These are phyloP conservation scores for Kalaharituber pfeilii DNA, from an alignment of 2,329 filamentous ascomycete species.

Conservation along the genomic window DNA sequence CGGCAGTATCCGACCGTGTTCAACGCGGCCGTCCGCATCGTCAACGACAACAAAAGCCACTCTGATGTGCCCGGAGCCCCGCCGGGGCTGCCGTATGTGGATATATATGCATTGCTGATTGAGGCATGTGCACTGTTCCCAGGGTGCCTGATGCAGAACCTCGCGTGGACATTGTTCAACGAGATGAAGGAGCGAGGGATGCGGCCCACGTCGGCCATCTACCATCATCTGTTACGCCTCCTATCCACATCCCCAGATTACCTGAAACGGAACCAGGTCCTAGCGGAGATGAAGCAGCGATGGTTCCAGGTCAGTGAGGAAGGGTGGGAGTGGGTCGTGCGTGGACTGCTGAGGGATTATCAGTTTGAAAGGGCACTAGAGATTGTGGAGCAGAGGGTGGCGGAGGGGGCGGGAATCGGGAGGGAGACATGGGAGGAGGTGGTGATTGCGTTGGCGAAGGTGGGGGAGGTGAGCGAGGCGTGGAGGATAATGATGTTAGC, in stretches of 20 bases:
- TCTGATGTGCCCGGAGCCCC: background rate
- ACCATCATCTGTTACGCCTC: constrained; percentile 53
- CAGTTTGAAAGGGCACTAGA: constrained; percentile 67
- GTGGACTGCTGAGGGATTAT: constrained; percentile 62
- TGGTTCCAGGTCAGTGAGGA: constrained; percentile 49
- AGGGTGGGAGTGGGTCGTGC: constrained; percentile 48
- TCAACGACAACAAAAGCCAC: background rate
- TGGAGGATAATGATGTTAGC: constrained; percentile 45
- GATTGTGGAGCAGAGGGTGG: constrained; percentile 20
- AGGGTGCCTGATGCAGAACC: constrained; percentile 14
- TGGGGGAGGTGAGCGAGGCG: constrained; percentile 61
- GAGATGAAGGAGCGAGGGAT: constrained; percentile 52
- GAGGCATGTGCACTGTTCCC: constrained; percentile 18
- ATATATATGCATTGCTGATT: constrained; percentile 17
- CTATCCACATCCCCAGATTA: constrained; percentile 78
- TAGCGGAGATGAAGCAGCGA: constrained; percentile 54
- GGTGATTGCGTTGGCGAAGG: constrained; percentile 52
- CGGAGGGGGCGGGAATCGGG: constrained; percentile 49
- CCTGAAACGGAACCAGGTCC: constrained; percentile 49
- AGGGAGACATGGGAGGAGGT: constrained; percentile 54
- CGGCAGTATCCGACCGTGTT: background rate
- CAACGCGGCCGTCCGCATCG: background rate
- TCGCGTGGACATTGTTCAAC: constrained; percentile 38
- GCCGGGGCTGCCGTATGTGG: constrained; percentile 10
- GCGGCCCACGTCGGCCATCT: constrained; percentile 46